Percentiles rank a stretch among this genome's conserved stretches.
Conservation (phyloP, 805 yeast species). For the Hanseniaspora vineae region DNA sequence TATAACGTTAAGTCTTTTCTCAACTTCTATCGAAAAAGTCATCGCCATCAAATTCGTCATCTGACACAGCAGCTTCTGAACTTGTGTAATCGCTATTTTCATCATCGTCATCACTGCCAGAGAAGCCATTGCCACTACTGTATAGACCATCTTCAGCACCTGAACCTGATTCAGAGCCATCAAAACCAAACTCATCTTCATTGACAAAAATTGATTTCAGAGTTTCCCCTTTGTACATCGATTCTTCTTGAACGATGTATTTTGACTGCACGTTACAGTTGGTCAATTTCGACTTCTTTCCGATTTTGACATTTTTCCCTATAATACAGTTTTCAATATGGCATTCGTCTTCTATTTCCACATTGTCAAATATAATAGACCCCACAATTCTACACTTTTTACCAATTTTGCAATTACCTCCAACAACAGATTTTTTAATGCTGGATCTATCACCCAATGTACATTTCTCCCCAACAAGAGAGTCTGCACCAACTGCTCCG, state of each 20-base stretch:
- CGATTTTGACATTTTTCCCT: slow-evolving; percentile 57
- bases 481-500: slow-evolving; percentile 81
- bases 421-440: slow-evolving; percentile 77
- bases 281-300: slow-evolving; percentile 49
- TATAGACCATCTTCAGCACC: slow-evolving; percentile 18
- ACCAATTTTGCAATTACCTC: slow-evolving; percentile 64
- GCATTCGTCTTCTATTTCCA: slow-evolving; percentile 64
- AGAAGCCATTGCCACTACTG: not conserved
- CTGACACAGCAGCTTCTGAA: slow-evolving; percentile 22
- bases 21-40: slow-evolving; percentile 3
- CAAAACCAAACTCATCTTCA: slow-evolving; percentile 12
- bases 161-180: slow-evolving; percentile 9
- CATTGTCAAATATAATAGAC: slow-evolving; percentile 63
- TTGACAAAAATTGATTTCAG: slow-evolving; percentile 19
- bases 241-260: slow-evolving; percentile 48
- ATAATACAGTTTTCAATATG: slow-evolving; percentile 71
- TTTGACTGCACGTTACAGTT: slow-evolving; percentile 81
- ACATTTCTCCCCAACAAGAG: slow-evolving; percentile 60
- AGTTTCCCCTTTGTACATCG: slow-evolving; percentile 44
- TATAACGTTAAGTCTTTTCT: not conserved
- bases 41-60: slow-evolving; percentile 20
- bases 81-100: slow-evolving; percentile 8
- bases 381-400: slow-evolving; percentile 81
- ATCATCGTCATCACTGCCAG: slow-evolving; percentile 2
- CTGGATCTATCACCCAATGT: slow-evolving; percentile 68